Evolutionary conservation across 2,329 filamentous ascomycete genomes (phyloP).

Genomic region (Chaetomiaceae sp.): DNA sequence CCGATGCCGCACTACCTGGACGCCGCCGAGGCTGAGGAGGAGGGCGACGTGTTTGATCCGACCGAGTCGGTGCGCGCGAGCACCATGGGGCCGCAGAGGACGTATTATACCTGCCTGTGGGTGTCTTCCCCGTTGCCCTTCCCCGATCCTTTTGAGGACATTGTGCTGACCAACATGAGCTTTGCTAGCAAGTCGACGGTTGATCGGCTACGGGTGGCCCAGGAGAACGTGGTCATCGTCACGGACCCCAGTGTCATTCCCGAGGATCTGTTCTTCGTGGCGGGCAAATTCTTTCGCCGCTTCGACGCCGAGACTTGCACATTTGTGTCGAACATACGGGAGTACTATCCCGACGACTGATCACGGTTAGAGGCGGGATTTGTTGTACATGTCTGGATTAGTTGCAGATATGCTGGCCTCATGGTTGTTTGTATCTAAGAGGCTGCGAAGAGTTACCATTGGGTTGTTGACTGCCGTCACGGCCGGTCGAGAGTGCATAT

Average conservation of each 20-base stretch:
- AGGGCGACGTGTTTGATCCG: conserved; percentile 38
- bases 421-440: not conserved
- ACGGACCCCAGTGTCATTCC: conserved; percentile 44
- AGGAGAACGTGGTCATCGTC: conserved; percentile 74
- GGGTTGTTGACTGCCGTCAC: too few species aligned
- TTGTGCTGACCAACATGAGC: conserved; percentile 26
- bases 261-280: conserved; percentile 58
- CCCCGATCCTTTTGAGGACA: not conserved
- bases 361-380: not conserved
- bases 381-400: too few species aligned
- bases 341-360: conserved; percentile 83
- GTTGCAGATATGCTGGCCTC: not conserved
- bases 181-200: conserved; percentile 50
- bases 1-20: conserved; percentile 29
- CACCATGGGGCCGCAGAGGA: conserved; percentile 60
- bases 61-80: conserved; percentile 32
- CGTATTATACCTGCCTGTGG: conserved; percentile 85
- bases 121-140: conserved; percentile 36
- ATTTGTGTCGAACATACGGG: conserved; percentile 77
- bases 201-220: conserved; percentile 66
- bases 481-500: too few species aligned
- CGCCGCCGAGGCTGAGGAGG: conserved; percentile 43
- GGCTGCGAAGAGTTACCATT: too few species aligned
- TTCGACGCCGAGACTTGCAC: conserved; percentile 63
- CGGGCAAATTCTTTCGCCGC: conserved; percentile 83